Evolutionary conservation across 2,329 filamentous ascomycete species (phyloP).

Genomic region (Dendrostoma leiphaemia): DNA sequence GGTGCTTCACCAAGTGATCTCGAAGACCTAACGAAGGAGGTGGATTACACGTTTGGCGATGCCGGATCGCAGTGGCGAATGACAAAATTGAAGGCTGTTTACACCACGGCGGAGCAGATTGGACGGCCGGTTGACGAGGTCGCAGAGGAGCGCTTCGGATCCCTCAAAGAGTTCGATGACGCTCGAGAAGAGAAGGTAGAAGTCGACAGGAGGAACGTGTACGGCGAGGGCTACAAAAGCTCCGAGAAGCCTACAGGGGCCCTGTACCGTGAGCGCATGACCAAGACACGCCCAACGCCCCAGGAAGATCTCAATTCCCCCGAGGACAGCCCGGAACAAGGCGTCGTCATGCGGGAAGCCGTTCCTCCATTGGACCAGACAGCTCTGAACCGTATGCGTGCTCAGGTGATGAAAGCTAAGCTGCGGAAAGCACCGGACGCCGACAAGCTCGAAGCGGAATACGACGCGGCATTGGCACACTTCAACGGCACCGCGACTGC

Average conservation of each 20-base stretch:
- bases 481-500: constrained; percentile 49
- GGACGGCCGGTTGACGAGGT: constrained; percentile 76
- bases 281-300: constrained; percentile 46
- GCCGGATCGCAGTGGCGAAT: constrained; percentile 91
- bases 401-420: constrained; percentile 95
- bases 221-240: constrained; percentile 80
- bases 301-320: constrained; percentile 31
- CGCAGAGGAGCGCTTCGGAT: constrained; percentile 78
- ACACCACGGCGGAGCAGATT: constrained; percentile 72
- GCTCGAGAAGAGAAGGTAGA: constrained; percentile 92
- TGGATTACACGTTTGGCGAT: constrained; percentile 87
- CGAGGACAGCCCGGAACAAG: constrained; percentile 45
- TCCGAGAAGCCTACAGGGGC: constrained; percentile 88
- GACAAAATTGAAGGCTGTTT: constrained; percentile 88
- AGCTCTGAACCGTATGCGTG: constrained; percentile 82
- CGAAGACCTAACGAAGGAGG: constrained; percentile 55
- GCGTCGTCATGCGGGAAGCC: constrained; percentile 54
- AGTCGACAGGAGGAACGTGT: constrained; percentile 75
- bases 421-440: constrained; percentile 75
- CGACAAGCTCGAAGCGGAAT: constrained; percentile 76
- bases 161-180: constrained; percentile 82
- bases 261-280: constrained; percentile 74
- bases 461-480: constrained; percentile 70
- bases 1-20: constrained; percentile 49
- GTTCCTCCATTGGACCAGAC: constrained; percentile 68